Evolutionary conservation across 768 basidiomycete genomes (phyloP), one percentile per base, ranked within the genome.

Genomic region (Amanita fuliginea): DNA sequence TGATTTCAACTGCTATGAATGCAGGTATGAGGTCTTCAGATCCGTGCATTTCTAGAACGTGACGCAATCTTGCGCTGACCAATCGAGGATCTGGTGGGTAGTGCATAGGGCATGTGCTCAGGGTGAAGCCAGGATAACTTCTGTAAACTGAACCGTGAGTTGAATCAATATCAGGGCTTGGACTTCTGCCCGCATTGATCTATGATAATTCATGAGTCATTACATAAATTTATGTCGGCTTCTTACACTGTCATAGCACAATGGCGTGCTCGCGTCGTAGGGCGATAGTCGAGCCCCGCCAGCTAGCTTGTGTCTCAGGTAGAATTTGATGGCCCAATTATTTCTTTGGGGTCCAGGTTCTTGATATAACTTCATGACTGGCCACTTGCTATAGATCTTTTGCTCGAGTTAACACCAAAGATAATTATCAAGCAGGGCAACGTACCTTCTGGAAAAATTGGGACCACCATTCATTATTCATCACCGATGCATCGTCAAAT

Each of bases 21-120:
- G 57, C 54, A 21, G 61, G 59, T n/a, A 63, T 47, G 22, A 65
- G 55, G 34, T 64, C 64, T 18, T 55, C 54, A 19, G 62, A 41
- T 16, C 60, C 58, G 28, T 54, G 55, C 3, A 41, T 32, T 4
- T 51, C 49, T 43, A 63, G 43, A 30, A 58, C 33, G 8, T 47
- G 30, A 36, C 53, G 53, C n/a, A 66, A 51, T 22, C 43, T 53
- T 5, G 37, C 22, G 5, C 55, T 47, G 6, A 54, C 54, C 1
- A 47, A 42, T 22, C 30, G 26, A 19, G 52, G 18, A 22, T 56
- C 51, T 6, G 53, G 44, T 4, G 47, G 52, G 28, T 51, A 54
- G 43, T 64, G 61, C 6, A 49, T 32, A 5, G 53, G 46, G 42
- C 62, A 64, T 5, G 53, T 58, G 10, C 41, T 50, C 18, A 50